phyloP scores from a whole-genome alignment of 257 asterid genomes.

The Scutellaria barbata region DNA sequence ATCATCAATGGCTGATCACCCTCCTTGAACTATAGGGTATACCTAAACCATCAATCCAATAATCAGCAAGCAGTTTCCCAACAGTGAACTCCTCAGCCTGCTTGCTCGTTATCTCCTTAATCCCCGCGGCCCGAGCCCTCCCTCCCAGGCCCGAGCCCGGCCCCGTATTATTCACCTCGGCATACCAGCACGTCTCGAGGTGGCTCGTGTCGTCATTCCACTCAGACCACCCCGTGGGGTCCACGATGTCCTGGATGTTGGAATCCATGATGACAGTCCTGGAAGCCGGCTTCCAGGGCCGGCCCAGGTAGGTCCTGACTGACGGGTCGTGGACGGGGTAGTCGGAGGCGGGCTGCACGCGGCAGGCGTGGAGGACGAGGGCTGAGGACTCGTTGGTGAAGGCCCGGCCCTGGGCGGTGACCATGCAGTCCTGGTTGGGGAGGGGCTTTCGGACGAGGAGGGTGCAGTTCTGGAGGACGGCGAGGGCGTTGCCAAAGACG shows the following conservation, averaged over 20 bases:
- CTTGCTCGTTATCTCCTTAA: slow-evolving; percentile 37
- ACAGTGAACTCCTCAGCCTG: slow-evolving; percentile 32
- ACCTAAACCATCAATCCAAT: slow-evolving; percentile 39
- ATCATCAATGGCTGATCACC: slow-evolving; percentile 3
- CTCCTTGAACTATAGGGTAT: slow-evolving; percentile 32
- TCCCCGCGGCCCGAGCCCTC: slow-evolving; percentile 48
- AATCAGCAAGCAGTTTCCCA: slow-evolving; percentile 21
- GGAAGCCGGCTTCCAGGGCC: slow-evolving; percentile 68
- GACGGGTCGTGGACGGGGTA: slow-evolving; percentile 34
- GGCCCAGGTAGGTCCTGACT: slow-evolving; percentile 49
- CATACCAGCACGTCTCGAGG: slow-evolving; percentile 49
- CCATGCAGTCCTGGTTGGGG: slow-evolving; percentile 54
- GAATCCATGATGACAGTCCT: slow-evolving; percentile 60
- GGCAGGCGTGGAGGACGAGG: slow-evolving; percentile 56
- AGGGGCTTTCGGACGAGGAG: slow-evolving; percentile 57
- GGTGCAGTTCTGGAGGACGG: slow-evolving; percentile 69
- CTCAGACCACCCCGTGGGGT: slow-evolving; percentile 63
- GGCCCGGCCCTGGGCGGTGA: slow-evolving; percentile 68
- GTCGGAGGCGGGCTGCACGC: slow-evolving; percentile 45
- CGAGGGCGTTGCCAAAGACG: slow-evolving; percentile 72
- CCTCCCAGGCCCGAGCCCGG: slow-evolving; percentile 45
- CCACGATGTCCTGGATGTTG: slow-evolving; percentile 46
- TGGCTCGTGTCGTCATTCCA: slow-evolving; percentile 48
- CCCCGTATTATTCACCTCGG: slow-evolving; percentile 59
- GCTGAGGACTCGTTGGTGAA: slow-evolving; percentile 48